Evolutionary conservation across 2,329 filamentous ascomycete species (phyloP), one percentile per base, ranked within the genome.

Genomic region (Dothistroma septosporum): DNA sequence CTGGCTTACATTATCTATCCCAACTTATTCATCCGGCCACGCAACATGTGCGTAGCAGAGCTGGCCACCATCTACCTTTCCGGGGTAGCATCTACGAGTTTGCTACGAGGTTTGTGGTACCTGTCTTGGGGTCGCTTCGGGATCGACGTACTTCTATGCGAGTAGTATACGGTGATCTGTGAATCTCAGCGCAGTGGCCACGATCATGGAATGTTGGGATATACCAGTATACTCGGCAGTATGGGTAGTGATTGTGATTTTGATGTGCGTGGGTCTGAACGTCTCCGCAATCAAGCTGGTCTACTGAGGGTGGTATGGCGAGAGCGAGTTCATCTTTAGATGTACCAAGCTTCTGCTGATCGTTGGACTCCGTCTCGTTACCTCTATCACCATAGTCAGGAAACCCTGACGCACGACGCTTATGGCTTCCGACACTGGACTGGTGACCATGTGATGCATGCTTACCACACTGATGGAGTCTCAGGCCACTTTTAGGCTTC

Each of bases 131-230:
- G 67, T 69, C 52, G 79, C 79, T 12, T 71, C 80, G 11, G 79
- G 79, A 21, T 80, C 77, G 76, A 74, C 80, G 32, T 80, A 80
- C 66, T 81, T 78, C 77, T 81, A 80, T 56, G 76, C 76, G 1
- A 67, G 76, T 53, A 76, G 77, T 0, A 80, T 82, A 33, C 66
- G 78, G 37, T 76, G 80, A 32, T 61, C 58, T 19, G 81, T 83
- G 58, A 86, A 88, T 71, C 86, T 88, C 60, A 82, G 83, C 0
- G 86, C 86, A 11, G 83, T 85, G 19, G 82, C 83, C 48, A 83
- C 87, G 1, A 75, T 88, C 22, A 85, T 88, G 61, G 76, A 85
- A 66, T 87, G 82, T 68, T 88, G 86, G 86, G 69, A 66, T 19
- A 11, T 54, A 5, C 21, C 53, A 2, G 52, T 68, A 7, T 57